phyloP scores from a whole-genome alignment of 2,329 filamentous ascomycete species.

The Shiraia bambusicola region DNA sequence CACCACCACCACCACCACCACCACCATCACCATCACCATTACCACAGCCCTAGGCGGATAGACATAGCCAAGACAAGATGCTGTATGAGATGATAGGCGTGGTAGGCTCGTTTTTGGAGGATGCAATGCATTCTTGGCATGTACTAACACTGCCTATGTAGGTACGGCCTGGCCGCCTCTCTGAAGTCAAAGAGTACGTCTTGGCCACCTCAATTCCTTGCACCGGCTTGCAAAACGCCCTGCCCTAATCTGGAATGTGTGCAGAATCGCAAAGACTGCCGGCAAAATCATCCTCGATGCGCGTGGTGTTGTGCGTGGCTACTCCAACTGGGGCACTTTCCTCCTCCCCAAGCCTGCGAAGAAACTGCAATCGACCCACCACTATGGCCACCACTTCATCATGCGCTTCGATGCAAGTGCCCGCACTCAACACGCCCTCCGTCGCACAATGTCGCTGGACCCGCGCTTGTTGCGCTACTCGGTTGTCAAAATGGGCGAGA shows the following conservation, averaged over 20 bases:
- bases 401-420: conserved; percentile 89
- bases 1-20: conserved; percentile 8
- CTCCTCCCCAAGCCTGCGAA: conserved; percentile 76
- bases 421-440: conserved; percentile 71
- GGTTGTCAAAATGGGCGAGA: conserved; percentile 80
- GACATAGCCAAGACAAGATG: conserved; percentile 56
- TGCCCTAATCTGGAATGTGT: background rate
- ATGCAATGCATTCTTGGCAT: background rate
- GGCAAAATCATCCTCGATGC: conserved; percentile 79
- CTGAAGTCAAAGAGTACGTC: conserved; percentile 91
- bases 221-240: conserved; percentile 6
- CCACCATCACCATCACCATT: background rate
- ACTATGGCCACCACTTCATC: conserved; percentile 91
- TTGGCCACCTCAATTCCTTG: conserved; percentile 9
- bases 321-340: conserved; percentile 95
- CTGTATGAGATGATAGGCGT: conserved; percentile 97
- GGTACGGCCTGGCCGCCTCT: conserved; percentile 88
- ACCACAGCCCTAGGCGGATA: background rate
- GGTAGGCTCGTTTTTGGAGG: conserved; percentile 56
- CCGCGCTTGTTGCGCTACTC: conserved; percentile 86
- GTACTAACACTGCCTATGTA: conserved; percentile 44
- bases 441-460: conserved; percentile 76
- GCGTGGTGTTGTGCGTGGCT: conserved; percentile 86
- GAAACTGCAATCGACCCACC: conserved; percentile 80
- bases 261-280: conserved; percentile 82